These are phyloP conservation scores for Mallotus repandus DNA, from an alignment of 441 rosid genomes.

Conservation along the genomic window DNA sequence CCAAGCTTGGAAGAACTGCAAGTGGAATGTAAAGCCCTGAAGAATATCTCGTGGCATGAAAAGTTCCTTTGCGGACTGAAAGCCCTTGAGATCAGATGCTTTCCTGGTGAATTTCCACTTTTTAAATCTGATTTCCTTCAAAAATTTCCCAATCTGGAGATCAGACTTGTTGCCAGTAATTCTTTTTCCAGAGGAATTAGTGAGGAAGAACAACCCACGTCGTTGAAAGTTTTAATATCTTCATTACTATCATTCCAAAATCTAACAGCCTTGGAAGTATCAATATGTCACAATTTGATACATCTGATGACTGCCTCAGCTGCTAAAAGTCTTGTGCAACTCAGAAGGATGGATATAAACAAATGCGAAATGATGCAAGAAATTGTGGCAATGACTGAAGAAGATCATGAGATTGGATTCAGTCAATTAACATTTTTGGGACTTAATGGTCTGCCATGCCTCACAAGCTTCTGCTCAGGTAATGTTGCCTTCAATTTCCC, in stretches of 20 bases:
- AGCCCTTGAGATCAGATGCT: background rate
- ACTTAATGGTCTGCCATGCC: conserved; percentile 15
- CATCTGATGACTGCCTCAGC: background rate
- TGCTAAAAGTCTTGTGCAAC: background rate
- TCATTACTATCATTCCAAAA: background rate
- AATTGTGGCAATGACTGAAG: background rate
- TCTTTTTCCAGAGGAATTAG: background rate
- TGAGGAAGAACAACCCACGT: background rate
- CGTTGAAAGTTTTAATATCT: background rate
- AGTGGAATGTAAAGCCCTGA: background rate
- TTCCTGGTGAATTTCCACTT: background rate
- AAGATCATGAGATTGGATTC: conserved; percentile 1
- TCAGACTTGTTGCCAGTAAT: background rate
- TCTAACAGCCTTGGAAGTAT: background rate
- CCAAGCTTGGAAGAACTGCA: no score
- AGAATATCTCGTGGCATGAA: background rate
- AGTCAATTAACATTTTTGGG: background rate
- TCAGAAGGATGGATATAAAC: background rate
- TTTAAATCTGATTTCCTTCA: background rate
- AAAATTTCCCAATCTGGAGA: background rate
- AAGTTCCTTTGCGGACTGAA: background rate
- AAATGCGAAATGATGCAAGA: conserved; percentile 13
- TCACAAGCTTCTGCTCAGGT: conserved; percentile 23
- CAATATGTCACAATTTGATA: background rate
- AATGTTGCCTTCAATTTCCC: background rate